These are phyloP conservation scores for Myrica gale DNA, from an alignment of 306 rosid genomes.

Conservation along the genomic window DNA sequence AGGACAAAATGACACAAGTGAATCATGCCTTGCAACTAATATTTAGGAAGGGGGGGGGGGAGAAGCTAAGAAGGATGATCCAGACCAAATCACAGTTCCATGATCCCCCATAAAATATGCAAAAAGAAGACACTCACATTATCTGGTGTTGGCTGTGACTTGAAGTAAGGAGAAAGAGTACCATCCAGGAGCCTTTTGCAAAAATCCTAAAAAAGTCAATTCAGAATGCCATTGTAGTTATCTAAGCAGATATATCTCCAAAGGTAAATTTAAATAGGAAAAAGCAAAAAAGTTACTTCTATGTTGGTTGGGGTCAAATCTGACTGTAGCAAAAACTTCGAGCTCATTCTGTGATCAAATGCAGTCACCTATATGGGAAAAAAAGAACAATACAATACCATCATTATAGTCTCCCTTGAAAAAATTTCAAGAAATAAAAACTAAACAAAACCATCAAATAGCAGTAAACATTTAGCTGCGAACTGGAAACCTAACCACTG, in stretches of 20 bases:
- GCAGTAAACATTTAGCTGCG: slow-evolving; percentile 19
- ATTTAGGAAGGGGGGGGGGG: neutral
- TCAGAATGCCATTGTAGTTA: slow-evolving; percentile 24
- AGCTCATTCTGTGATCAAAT: slow-evolving; percentile 64
- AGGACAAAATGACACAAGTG: neutral
- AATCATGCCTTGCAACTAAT: neutral
- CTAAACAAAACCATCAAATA: slow-evolving; percentile 1
- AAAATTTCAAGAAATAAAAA: neutral
- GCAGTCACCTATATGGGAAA: slow-evolving; percentile 63
- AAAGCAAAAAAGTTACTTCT: slow-evolving; percentile 45
- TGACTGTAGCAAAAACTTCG: slow-evolving; percentile 76
- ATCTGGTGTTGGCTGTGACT: slow-evolving; percentile 83
- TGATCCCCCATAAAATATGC: neutral
- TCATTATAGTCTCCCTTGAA: slow-evolving; percentile 12
- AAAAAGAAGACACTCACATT: slow-evolving; percentile 53
- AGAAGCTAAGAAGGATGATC: neutral
- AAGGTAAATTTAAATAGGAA: slow-evolving; percentile 10
- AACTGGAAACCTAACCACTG: slow-evolving; percentile 59
- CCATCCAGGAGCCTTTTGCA: slow-evolving; percentile 64
- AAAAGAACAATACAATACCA: slow-evolving; percentile 22
- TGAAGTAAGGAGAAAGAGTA: slow-evolving; percentile 63
- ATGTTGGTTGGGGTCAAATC: slow-evolving; percentile 63
- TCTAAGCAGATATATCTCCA: slow-evolving; percentile 4
- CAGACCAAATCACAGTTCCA: neutral
- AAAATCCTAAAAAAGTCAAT: slow-evolving; percentile 62